Percentiles rank a stretch among this genome's conserved stretches.
phyloP scores from a whole-genome alignment of 257 asterid species.

The Solanum bulbocastanum region DNA sequence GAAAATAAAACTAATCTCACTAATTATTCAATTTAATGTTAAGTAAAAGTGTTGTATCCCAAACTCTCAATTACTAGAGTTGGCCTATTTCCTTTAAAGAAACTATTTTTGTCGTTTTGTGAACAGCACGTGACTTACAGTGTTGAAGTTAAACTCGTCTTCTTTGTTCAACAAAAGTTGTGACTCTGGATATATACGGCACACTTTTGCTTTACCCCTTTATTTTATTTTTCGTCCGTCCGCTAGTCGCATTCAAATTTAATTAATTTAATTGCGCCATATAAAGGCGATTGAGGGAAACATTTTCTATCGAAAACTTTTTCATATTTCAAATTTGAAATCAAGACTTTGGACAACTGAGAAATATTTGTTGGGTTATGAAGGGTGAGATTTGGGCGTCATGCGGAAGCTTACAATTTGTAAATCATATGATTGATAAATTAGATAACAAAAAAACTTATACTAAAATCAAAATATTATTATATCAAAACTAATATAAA shows the following conservation, averaged over 20 bases:
- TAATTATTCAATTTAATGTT: background rate
- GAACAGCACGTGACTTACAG: slow-evolving; percentile 1
- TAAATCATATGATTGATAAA: no score
- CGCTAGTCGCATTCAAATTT: no score
- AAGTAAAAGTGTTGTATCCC: background rate
- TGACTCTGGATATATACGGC: background rate
- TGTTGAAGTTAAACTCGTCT: background rate
- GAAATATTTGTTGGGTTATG: no score
- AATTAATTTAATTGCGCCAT: no score
- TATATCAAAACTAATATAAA: no score
- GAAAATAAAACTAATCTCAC: background rate
- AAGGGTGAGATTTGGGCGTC: no score
- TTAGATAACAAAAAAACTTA: no score
- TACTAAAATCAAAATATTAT: no score
- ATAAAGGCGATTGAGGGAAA: accelerated
- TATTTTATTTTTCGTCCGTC: no score
- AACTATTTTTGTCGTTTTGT: background rate
- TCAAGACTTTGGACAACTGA: background rate
- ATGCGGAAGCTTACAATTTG: no score
- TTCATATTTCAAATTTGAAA: background rate
- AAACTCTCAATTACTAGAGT: background rate
- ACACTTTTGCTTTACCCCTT: background rate
- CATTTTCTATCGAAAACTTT: no score
- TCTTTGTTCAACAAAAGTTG: background rate
- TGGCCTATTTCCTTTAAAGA: background rate